These are phyloP conservation scores for Byssoonygena ceratinophila DNA, from an alignment of 2,329 filamentous ascomycete species.

Conservation along the genomic window DNA sequence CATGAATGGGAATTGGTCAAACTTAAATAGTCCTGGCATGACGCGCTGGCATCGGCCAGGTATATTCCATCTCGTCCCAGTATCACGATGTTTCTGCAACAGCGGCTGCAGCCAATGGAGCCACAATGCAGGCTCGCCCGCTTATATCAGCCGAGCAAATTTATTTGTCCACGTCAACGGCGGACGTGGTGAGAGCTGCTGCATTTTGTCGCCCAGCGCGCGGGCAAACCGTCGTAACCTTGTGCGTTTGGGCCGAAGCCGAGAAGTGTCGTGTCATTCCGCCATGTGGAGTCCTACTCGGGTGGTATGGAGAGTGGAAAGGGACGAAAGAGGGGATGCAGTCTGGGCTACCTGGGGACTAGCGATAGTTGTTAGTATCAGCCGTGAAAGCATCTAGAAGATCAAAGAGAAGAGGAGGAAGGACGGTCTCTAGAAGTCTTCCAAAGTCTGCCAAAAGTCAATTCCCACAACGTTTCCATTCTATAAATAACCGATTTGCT, in stretches of 20 bases:
- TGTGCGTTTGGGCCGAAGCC: constrained; percentile 1
- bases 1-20: neutral
- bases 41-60: neutral
- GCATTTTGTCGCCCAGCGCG: neutral
- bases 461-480: neutral
- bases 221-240: neutral
- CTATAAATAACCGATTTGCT: neutral
- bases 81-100: neutral
- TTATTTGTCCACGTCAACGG: constrained; percentile 8
- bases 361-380: neutral
- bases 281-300: neutral
- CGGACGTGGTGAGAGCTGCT: neutral
- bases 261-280: constrained; percentile 1
- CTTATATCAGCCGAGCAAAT: neutral
- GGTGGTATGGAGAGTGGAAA: neutral
- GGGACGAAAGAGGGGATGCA: neutral
- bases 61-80: neutral
- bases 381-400: neutral
- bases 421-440: neutral
- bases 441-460: neutral
- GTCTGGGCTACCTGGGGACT: neutral
- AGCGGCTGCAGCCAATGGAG: neutral
- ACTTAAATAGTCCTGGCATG: neutral
- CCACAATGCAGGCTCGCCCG: neutral
- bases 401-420: neutral